Percentiles rank a stretch among this genome's conserved stretches.
Evolutionary conservation across 768 basidiomycete genomes (phyloP).

Genomic region (Psilocybe azurescens): DNA sequence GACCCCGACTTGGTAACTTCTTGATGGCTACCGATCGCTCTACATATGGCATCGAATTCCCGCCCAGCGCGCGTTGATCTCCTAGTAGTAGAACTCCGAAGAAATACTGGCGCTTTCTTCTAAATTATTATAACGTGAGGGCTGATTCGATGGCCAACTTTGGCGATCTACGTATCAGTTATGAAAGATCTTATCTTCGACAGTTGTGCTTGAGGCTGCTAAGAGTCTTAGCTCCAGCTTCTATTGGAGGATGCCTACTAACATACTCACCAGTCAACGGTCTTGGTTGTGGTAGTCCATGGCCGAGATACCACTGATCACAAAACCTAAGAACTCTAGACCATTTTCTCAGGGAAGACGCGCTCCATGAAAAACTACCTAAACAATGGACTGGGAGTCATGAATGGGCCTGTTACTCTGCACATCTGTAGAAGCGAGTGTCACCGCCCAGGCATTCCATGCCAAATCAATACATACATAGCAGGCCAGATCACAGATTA

Average conservation of each 20-base stretch:
- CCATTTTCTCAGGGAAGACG: conserved; percentile 9
- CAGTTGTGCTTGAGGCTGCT: not conserved
- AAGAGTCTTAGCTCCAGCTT: not conserved
- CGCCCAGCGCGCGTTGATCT: not conserved
- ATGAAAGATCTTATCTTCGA: not conserved
- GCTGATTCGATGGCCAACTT: not conserved
- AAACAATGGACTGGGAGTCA: conserved; percentile 2
- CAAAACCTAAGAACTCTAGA: not conserved
- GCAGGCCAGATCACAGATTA: no score
- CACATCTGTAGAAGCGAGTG: not conserved
- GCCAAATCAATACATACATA: no score
- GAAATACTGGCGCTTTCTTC: not conserved
- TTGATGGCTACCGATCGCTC: not conserved
- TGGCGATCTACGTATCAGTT: not conserved
- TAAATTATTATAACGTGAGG: no score
- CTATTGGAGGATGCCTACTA: not conserved
- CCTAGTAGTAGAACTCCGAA: not conserved
- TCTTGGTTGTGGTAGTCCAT: not conserved
- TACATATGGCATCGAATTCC: not conserved
- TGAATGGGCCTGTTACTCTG: not conserved
- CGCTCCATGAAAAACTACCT: conserved; percentile 1
- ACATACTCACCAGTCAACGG: not conserved
- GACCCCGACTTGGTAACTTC: not conserved
- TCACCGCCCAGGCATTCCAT: not conserved
- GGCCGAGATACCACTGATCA: not conserved